Percentiles rank a stretch among this genome's conserved stretches.
Evolutionary conservation across 805 yeast genomes (phyloP).

Genomic region (Suhomyces sp.): DNA sequence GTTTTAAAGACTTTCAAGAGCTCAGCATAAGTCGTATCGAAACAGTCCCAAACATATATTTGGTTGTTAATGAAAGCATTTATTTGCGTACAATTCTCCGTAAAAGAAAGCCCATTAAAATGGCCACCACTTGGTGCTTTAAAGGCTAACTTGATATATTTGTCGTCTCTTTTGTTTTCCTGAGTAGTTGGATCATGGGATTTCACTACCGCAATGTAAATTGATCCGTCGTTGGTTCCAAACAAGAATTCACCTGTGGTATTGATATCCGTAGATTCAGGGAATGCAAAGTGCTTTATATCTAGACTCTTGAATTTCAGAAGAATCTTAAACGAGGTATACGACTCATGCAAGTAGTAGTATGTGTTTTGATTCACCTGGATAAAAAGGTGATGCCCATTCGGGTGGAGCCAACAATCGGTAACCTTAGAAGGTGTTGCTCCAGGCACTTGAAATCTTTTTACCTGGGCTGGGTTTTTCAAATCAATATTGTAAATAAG

Average conservation of each 20-base stretch:
- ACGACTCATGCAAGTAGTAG: constrained; percentile 33
- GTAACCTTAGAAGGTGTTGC: constrained; percentile 15
- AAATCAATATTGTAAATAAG: constrained; percentile 33
- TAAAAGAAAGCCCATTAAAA: constrained; percentile 19
- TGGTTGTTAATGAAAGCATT: constrained; percentile 19
- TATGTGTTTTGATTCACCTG: constrained; percentile 24
- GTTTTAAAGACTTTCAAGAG: constrained; percentile 27
- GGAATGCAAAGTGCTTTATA: constrained; percentile 26
- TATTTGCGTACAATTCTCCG: constrained; percentile 23
- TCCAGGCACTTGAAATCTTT: constrained; percentile 21
- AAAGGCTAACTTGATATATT: constrained; percentile 28
- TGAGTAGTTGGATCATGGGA: constrained; percentile 26
- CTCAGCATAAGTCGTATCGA: constrained; percentile 30
- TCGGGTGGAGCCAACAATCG: constrained; percentile 38
- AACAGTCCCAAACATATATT: constrained; percentile 34
- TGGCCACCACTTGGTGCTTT: constrained; percentile 10
- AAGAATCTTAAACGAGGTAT: constrained; percentile 32
- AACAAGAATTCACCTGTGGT: constrained; percentile 32
- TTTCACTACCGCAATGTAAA: constrained; percentile 28
- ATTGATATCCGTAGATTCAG: constrained; percentile 8
- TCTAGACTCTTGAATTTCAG: constrained; percentile 32
- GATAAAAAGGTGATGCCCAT: constrained; percentile 34
- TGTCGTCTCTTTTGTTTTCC: constrained; percentile 37
- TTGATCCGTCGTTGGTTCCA: constrained; percentile 28
- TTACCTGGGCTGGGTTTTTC: constrained; percentile 34